Evolutionary conservation across 768 basidiomycete species (phyloP).

Genomic region (Leccinum disarticulatum): DNA sequence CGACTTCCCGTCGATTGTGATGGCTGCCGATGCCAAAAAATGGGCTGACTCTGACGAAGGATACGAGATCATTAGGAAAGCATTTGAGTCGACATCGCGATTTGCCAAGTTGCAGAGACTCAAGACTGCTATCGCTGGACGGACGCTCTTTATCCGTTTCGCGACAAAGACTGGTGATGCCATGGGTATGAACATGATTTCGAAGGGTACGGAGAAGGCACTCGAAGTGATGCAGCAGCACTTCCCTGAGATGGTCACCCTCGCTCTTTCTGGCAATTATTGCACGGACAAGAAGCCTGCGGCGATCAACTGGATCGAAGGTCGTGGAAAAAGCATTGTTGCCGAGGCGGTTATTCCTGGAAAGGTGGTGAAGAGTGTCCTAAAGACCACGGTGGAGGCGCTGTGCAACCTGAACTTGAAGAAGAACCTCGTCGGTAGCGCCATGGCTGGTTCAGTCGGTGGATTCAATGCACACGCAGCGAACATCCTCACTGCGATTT

Average conservation of each 20-base stretch:
- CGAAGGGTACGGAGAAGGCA: constrained; percentile 95
- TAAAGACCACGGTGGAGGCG: constrained; percentile 93
- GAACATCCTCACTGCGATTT: constrained; percentile 94
- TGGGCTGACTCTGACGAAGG: constrained; percentile 89
- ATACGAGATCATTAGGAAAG: constrained; percentile 67
- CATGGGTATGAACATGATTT: constrained; percentile 99
- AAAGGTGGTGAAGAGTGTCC: constrained; percentile 78
- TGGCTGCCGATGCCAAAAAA: constrained; percentile 79
- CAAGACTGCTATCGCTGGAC: constrained; percentile 89
- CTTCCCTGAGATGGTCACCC: constrained; percentile 89
- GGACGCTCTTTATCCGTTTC: constrained; percentile 91
- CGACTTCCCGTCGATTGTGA: constrained; percentile 81
- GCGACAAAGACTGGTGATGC: constrained; percentile 95
- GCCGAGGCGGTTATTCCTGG: constrained; percentile 94
- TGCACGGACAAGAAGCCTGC: constrained; percentile 99
- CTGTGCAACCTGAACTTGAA: constrained; percentile 90
- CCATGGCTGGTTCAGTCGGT: constrained; percentile 96
- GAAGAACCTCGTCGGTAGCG: constrained; percentile 97
- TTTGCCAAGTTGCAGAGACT: constrained; percentile 85
- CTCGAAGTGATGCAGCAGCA: constrained; percentile 71
- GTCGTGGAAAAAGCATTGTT: constrained; percentile 95
- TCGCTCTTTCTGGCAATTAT: constrained; percentile 95
- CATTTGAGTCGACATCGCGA: constrained; percentile 93
- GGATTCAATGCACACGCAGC: constrained; percentile 99
- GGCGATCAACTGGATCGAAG: constrained; percentile 99